These are phyloP conservation scores for Fraxinus sp. DNA, from an alignment of 305 asterid genomes.

Conservation along the genomic window DNA sequence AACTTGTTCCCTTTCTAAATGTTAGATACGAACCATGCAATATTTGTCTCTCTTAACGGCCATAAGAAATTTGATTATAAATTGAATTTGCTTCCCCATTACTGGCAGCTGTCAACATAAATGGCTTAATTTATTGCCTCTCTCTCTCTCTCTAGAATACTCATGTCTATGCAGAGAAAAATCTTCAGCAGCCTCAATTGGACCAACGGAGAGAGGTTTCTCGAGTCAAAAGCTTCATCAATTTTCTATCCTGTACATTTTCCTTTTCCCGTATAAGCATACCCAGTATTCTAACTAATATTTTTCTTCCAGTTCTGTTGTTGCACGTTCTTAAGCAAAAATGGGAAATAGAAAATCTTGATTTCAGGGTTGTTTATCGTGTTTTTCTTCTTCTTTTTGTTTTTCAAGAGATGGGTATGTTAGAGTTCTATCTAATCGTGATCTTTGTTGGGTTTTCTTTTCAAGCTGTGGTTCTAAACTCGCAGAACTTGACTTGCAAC, in stretches of 20 bases:
- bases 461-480: slow-evolving; percentile 30
- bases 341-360: slow-evolving; percentile 20
- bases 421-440: slow-evolving; percentile 27
- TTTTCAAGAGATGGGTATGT: slow-evolving; percentile 30
- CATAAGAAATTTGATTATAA: neutral
- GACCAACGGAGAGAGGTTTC: slow-evolving; percentile 23
- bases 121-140: neutral
- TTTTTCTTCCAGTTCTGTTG: neutral
- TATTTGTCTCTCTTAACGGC: neutral
- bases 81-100: neutral
- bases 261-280: neutral
- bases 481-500: slow-evolving; percentile 50
- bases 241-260: slow-evolving; percentile 10
- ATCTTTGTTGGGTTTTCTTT: slow-evolving; percentile 25
- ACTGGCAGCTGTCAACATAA: neutral
- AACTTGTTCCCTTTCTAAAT: neutral
- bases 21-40: neutral
- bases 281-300: neutral
- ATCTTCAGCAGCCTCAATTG: slow-evolving; percentile 31
- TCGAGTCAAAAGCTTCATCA: slow-evolving; percentile 20
- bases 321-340: slow-evolving; percentile 13
- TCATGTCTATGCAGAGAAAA: neutral
- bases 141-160: neutral
- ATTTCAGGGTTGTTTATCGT: slow-evolving; percentile 3
- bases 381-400: neutral